phyloP scores from a whole-genome alignment of 495 filamentous ascomycete genomes.

The Xylaria nigripes region DNA sequence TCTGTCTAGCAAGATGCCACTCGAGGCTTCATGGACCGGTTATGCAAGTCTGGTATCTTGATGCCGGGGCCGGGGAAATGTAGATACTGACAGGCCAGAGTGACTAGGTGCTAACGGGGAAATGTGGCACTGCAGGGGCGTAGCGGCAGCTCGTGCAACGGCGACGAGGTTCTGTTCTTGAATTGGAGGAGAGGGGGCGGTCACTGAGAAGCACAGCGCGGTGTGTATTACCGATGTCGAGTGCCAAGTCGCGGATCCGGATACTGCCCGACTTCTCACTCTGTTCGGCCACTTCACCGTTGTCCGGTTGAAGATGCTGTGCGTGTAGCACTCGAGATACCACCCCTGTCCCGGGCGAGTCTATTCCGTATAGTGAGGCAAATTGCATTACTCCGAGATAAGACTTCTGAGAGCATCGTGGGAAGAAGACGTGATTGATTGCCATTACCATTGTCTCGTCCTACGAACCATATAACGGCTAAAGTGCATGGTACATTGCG shows the following conservation, averaged over 20 bases:
- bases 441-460: too few relatives aligned
- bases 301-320: background rate
- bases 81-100: constrained; percentile 12
- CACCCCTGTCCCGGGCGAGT: too few relatives aligned
- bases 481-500: too few relatives aligned
- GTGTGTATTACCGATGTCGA: constrained; percentile 20
- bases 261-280: constrained; percentile 13
- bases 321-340: too few relatives aligned
- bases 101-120: constrained; percentile 18
- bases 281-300: too few relatives aligned
- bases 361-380: too few relatives aligned
- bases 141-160: constrained; percentile 25
- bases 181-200: constrained; percentile 1
- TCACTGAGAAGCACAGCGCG: constrained; percentile 10
- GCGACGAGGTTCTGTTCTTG: constrained; percentile 15
- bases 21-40: background rate
- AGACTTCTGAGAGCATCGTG: too few relatives aligned
- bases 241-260: constrained; percentile 22
- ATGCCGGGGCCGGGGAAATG: too few relatives aligned
- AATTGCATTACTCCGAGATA: too few relatives aligned
- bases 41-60: too few relatives aligned
- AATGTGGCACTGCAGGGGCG: constrained; percentile 17
- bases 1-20: too few relatives aligned
- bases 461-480: background rate
- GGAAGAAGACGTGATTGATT: too few relatives aligned